A percentile compares a stretch with the other conserved stretches of the same genome.
These are phyloP conservation scores for Lactarius sp. DNA, from an alignment of 768 basidiomycete species.

Conservation along the genomic window DNA sequence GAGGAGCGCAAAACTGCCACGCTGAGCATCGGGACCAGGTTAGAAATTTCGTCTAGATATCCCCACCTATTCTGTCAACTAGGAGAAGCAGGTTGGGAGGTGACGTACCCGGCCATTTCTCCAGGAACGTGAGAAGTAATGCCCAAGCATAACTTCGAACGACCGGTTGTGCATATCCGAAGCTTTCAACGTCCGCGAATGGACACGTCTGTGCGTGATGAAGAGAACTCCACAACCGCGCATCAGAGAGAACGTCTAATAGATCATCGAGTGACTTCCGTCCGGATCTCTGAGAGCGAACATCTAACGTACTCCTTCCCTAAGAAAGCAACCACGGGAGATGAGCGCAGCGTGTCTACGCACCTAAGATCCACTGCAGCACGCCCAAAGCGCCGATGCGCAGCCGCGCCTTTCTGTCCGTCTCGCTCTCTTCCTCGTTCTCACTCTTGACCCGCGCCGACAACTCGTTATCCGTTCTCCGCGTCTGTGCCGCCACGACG, in stretches of 20 bases:
- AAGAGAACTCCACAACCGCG: slow-evolving; percentile 56
- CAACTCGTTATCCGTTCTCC: slow-evolving; percentile 33
- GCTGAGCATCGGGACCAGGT: slow-evolving; percentile 46
- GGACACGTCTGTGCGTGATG: slow-evolving; percentile 41
- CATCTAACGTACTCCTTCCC: slow-evolving; percentile 13
- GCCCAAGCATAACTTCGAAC: slow-evolving; percentile 71
- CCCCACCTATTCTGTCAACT: slow-evolving; percentile 1
- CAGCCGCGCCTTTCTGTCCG: slow-evolving; percentile 65
- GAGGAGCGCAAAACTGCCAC: slow-evolving; percentile 59
- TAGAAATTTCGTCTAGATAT: slow-evolving; percentile 28
- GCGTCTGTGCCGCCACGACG: slow-evolving; percentile 4
- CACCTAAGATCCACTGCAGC: slow-evolving; percentile 59
- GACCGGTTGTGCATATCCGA: slow-evolving; percentile 63
- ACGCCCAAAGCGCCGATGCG: slow-evolving; percentile 65
- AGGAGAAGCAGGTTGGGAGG: background rate
- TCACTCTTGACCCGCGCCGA: slow-evolving; percentile 44
- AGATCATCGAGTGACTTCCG: slow-evolving; percentile 30
- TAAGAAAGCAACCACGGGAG: background rate
- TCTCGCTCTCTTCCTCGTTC: slow-evolving; percentile 60
- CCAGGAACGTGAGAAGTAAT: slow-evolving; percentile 44
- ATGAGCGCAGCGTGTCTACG: slow-evolving; percentile 27
- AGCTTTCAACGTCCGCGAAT: slow-evolving; percentile 41
- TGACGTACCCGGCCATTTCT: slow-evolving; percentile 41
- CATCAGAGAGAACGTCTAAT: slow-evolving; percentile 42
- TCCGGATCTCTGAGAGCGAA: slow-evolving; percentile 5